Base-by-base conservation (phyloP, 2,329 filamentous ascomycete genomes). In the Claviceps sp. region DNA sequence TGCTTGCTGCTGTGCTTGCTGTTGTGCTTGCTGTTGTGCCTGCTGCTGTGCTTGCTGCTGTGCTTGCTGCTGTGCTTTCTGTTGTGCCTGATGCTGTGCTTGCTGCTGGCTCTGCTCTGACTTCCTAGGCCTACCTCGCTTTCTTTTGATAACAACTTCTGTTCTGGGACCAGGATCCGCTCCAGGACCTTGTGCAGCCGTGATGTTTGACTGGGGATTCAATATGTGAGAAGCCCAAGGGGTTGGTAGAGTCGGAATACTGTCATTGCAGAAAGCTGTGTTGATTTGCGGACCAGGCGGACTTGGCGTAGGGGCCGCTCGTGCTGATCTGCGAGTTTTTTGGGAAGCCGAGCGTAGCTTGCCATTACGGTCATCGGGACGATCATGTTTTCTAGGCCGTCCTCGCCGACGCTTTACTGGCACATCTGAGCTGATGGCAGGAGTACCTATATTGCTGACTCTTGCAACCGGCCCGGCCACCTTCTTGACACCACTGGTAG, bases 41-140 rank as follows among this genome's bases (percentile, higher is more conserved):
- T 22, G 41, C 13, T 42, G 41, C 4, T 43, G 41, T 6, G 41
- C 20, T 14, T 43, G 41, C 4, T 43, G 41, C 7, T 41, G 40
- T 20, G 40, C 40, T 13, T 42, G 47, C 41, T n/a, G 47, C 5
- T 34, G 47, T 44, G n/a, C 30, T 9, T 30, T 3, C 14, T 37
- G 38, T 6, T 34, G 30, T 34, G 9, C 30, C 4, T 34, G 30
- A 9, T 13, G 47, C 14, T 36, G 47, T 44, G 18, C 24, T 16
- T 47, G 48, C 40, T 53, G 38, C 36, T 47, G 42, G 11, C 22
- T 34, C 40, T 20, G 9, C 14, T 48, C 45, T 45, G 53, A 48
- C 48, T 55, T 55, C 26, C 53, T 44, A 26, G 53, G 51, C n/a
- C 51, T 24, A 9, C 53, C 53, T 49, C 51, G 44, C 41, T 55